Evolutionary conservation across 2,329 filamentous ascomycete species (phyloP), one percentile per base, ranked within the genome.

Genomic region (Monilinia aucupariae): DNA sequence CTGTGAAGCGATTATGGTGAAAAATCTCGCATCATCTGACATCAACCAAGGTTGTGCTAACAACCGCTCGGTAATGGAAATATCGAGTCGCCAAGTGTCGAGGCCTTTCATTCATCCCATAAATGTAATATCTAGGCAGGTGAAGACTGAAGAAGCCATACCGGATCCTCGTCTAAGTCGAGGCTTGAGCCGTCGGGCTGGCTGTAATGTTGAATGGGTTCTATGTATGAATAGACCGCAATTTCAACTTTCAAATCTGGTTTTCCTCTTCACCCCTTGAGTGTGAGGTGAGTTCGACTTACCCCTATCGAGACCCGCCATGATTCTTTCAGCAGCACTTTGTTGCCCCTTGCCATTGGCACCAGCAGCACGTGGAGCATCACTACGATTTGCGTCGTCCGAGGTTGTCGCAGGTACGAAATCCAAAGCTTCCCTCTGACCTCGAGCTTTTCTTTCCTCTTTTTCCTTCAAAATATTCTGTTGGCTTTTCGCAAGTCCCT

Each of bases 401-500:
- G 68, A 59, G 30, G 63, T 51, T 32, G 66, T 68, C 20, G 71
- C 71, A 45, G 73, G 67, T 20, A 74, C 72, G 61, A 75, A 75
- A 48, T 74, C 72, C 22, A 74, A 59, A 50, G 65, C 62, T 55
- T 72, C 71, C 59, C 72, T 68, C 48, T 69, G 70, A 20, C 72
- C 71, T 60, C 68, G 66, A 27, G 64, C 32, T 45, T 72, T 73
- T 27, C 72, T 71, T 39, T 74, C 70, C 41, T 74, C 72, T 32
- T 65, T 69, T 43, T 61, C 66, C 60, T 72, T 74, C 20, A 71
- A 55, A 48, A 74, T 70, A 45, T 66, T 67, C 64, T 73, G 69
- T 55, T 83, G 81, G 63, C 75, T 77, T 70, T 78, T 79, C 32
- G 78, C 76, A 64, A 87, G 72, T 65, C 77, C 76, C 39, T 80